Base-by-base conservation (phyloP, 176 grass and related monocot genomes). In the Rhynchospora tenuis region DNA sequence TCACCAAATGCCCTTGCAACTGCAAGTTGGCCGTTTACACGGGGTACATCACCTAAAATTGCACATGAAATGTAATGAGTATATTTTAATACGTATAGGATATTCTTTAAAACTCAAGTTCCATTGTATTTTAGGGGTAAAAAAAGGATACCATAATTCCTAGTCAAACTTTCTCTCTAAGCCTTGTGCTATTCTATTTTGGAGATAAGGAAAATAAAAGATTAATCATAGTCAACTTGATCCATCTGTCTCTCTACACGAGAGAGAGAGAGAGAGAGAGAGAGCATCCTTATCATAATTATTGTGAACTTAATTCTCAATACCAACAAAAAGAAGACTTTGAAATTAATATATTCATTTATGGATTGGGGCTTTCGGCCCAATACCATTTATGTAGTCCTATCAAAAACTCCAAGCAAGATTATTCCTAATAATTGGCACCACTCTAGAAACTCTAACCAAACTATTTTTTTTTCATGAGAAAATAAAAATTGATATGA, bases 1-100 rank as follows among this genome's bases (percentile, higher is more conserved):
- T 99, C 97, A 65, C 97, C 97, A 64, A 99, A 99, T 50, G 97
- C 97, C 77, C 97, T 95, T 31, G 97, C 97, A 78, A 99, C 97
- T n/a, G 97, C 97, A 44, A 99, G 97, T 75, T 99, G 97, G 4
- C 97, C 97, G 79, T 99, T 99, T 78, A 99, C 97, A 54, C 97
- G 86, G 57, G 97, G 97, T 88, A 99, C 97, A 79, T 99, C 97
- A 63, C 97, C 97, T 99, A 85, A 48, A 59, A 77, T 16, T 52
- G 33, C 23, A 7, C 43, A 60, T 45, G 19, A 12, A 3, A 59
- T 74, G 26, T 26, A 22, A 88, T 42, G 3, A 81, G 33, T 31
- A 27, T 29, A 55, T 17, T 76, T 76, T 29, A 55, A 76, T 55
- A 23, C 29, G 23, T 8, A 0, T 55, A 55, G 47, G 47, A 43